Percentiles rank a stretch among this genome's conserved stretches.
phyloP scores from a whole-genome alignment of 345 rosid species.

The Salix brachista region DNA sequence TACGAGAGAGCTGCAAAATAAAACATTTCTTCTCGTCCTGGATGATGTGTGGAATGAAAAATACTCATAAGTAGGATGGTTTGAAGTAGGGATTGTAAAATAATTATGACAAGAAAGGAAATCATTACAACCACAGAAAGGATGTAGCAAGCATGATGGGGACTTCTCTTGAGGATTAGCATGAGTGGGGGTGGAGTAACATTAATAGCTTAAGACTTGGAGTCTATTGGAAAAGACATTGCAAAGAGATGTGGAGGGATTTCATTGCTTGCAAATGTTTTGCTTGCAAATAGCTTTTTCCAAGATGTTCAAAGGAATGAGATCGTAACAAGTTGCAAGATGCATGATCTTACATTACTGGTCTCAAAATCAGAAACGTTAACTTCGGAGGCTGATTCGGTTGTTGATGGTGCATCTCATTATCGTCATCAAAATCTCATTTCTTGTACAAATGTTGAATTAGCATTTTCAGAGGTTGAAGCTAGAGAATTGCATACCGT shows the following conservation, averaged over 20 bases:
- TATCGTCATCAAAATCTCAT: conserved; percentile 3
- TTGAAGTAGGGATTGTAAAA: conserved; percentile 7
- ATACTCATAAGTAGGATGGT: neutral
- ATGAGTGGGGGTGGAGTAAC: neutral
- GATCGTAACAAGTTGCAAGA: conserved; percentile 4
- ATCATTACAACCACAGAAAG: conserved; percentile 14
- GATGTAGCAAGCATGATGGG: conserved; percentile 11
- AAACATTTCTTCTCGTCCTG: conserved; percentile 16
- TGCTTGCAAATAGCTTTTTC: no score
- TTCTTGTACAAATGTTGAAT: no score
- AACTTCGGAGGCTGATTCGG: neutral
- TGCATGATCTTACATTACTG: conserved; percentile 20
- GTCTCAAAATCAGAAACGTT: conserved; percentile 5
- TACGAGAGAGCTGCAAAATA: neutral
- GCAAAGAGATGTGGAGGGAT: no score
- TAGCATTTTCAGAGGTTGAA: neutral
- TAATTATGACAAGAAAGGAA: neutral
- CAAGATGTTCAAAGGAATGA: neutral
- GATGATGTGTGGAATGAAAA: conserved; percentile 28
- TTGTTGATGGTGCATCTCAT: neutral
- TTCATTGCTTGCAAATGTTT: neutral
- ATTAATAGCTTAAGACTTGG: neutral
- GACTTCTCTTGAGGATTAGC: neutral
- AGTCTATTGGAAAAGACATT: conserved; percentile 2
- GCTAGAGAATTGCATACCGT: neutral